Evolutionary conservation across 2,329 filamentous ascomycete species (phyloP), one percentile per base, ranked within the genome.

Genomic region (Apiospora sp.): DNA sequence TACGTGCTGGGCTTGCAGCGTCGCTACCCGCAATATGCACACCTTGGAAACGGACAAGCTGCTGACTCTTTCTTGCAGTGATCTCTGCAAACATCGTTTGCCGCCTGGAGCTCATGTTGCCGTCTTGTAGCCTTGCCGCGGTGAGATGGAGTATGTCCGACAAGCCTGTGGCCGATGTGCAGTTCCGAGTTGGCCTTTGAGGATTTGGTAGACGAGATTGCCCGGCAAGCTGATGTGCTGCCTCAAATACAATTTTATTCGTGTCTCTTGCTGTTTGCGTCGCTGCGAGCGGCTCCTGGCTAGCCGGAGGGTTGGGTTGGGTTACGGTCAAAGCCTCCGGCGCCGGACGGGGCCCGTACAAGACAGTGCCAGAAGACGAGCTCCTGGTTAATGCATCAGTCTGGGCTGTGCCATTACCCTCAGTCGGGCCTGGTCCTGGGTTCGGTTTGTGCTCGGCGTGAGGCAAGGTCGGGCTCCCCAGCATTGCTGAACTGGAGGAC

Each of bases 131-230:
- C 13, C 88, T 82, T 80, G 86, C 81, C 37, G 89, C 88, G 1
- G 88, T 90, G 46, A 83, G 87, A 61, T 83, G 83, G 44, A 90
- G 80, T 41, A 90, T 90, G 73, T 86, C 82, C 1, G 84, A 82
- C 37, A 90, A 78, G 1, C 87, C 87, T 14, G 84, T 83, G 74
- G 89, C 88, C 0, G 87, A 83, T 49, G 79, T 77, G 77, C 30
- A 81, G 76, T 37, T 80, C 77, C 44, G 68, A n/a, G 27, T 27
- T 6, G 44, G 71, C 13, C 72, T 69, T 68, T 70, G 51, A 27
- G 71, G 13, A 1, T 44, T 69, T 34, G 74, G 78, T 13, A 79
- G 73, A 12, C 78, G 77, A 37, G 78, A 76, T 12, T 67, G 76
- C 16, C 77, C 78, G 2, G 78, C 79, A n/a, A 81, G 71, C 41